Evolutionary conservation across 2,329 filamentous ascomycete genomes (phyloP), one percentile per base, ranked within the genome.

Genomic region (Penicillium rolfsii): DNA sequence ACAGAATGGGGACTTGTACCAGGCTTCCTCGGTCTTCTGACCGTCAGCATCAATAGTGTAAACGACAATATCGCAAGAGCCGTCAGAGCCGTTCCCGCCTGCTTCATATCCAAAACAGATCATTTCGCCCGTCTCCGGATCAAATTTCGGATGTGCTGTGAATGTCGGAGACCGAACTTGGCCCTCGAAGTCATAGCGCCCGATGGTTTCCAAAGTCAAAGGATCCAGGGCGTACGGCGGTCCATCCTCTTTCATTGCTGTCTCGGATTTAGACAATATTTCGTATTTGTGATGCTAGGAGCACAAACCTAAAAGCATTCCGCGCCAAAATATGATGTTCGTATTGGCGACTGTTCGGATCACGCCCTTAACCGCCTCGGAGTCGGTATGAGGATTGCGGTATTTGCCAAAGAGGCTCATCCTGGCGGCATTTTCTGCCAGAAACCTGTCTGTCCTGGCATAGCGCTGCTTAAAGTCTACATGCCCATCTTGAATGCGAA

Each of bases 381-480:
- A 35, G 24, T 52, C 48, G 6, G 83, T 86, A 63, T 79, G 85
- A 0, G 83, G 82, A 67, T 87, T 87, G 19, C 85, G 76, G 63
- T 87, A 87, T 45, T 80, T 76, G 0, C 85, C 85, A 55, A 87
- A 85, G 14, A 87, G 69, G 1, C 73, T 70, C 38, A 69, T 74
- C 14, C 74, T 58, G 1, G 77, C 78, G 40, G 71, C 71, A 3
- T 69, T 74, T 63, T 81, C 78, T 9, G 73, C 71, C 52, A 74
- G 71, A 63, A 73, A 80, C 1, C 79, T 70, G 55, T 81, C 77
- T 0, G 79, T 81, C 22, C 77, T 73, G 22, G 80, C 76, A 63
- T 76, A 81, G 40, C 75, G 70, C 30, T 79, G 77, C 59, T 76
- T 77, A 65, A 81, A 78, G 60, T 79, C 73, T 2, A 77, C 78